Evolutionary conservation across 306 rosid genomes (phyloP), one percentile per base, ranked within the genome.

Genomic region (Biancaea sappan): DNA sequence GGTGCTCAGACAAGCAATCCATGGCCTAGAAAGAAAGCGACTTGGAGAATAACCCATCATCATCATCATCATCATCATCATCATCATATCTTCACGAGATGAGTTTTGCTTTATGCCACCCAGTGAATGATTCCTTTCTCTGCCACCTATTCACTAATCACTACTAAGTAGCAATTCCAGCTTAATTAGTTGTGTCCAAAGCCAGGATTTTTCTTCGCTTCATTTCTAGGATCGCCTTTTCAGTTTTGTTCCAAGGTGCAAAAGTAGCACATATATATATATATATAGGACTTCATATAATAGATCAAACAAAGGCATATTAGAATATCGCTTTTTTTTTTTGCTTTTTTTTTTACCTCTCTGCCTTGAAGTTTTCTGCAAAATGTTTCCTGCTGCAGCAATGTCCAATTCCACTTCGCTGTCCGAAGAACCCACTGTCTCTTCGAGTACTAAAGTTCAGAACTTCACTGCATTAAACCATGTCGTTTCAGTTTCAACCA

Each of bases 321-420:
- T 51, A 77, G 80, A 73, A 85, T 75, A 71, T 87, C 54, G 79
- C 79, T 50, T 57, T 66, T 48, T 81, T 31, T 58, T 25, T 19
- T 31, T 71, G 31, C 76, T 79, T 72, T 78, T 62, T 76, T 84
- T 75, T 76, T 72, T n/a, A n/a, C n/a, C 66, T 52, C 66, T 69
- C 79, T 74, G 66, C 19, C 40, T 85, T 83, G 87, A 88, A 81
- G 82, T 84, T 89, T 89, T 84, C 81, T 76, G 60, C 77, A 66
- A 75, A 80, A 72, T 89, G 93, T 90, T 90, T 87, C 84, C 92
- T 15, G 63, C 76, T 54, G 79, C 87, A 56, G 82, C 86, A 56
- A 87, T 87, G 84, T 90, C 95, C 78, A 90, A 85, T 87, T 90
- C 95, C 44, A 86, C 93, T 65, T 87, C 86, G 78, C 79, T 90